Evolutionary conservation across 2,329 filamentous ascomycete species (phyloP).

Genomic region (Trichoderma endophyticum): DNA sequence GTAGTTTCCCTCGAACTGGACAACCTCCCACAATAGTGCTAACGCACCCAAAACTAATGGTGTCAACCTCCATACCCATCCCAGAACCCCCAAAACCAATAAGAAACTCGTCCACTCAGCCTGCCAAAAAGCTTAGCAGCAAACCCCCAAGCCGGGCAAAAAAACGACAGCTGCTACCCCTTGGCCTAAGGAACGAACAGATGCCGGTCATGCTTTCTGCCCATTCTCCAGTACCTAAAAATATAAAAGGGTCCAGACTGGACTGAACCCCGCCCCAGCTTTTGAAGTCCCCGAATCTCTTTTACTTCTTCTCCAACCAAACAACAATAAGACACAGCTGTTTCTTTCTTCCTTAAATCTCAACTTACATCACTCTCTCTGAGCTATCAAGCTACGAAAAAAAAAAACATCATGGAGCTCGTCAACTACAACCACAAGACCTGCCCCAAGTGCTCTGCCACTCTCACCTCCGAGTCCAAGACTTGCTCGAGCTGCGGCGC

Average conservation of each 20-base stretch:
- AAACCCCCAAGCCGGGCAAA: background rate
- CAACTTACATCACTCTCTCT: background rate
- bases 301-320: no score
- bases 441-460: conserved; percentile 57
- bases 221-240: no score
- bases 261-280: background rate
- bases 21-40: background rate
- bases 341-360: no score
- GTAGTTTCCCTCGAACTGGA: background rate
- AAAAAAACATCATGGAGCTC: conserved; percentile 34
- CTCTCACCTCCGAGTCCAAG: conserved; percentile 47
- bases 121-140: background rate
- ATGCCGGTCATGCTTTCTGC: no score
- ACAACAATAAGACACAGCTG: no score
- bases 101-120: background rate
- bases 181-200: background rate
- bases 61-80: background rate
- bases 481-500: conserved; percentile 55
- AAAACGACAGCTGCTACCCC: background rate
- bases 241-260: background rate
- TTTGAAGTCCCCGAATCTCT: background rate
- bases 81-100: background rate
- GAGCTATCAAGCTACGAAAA: no score
- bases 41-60: background rate
- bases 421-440: conserved; percentile 36